Base-by-base conservation (phyloP, 1,284 basidiomycete genomes). In the Stygiomarasmius scandens region DNA sequence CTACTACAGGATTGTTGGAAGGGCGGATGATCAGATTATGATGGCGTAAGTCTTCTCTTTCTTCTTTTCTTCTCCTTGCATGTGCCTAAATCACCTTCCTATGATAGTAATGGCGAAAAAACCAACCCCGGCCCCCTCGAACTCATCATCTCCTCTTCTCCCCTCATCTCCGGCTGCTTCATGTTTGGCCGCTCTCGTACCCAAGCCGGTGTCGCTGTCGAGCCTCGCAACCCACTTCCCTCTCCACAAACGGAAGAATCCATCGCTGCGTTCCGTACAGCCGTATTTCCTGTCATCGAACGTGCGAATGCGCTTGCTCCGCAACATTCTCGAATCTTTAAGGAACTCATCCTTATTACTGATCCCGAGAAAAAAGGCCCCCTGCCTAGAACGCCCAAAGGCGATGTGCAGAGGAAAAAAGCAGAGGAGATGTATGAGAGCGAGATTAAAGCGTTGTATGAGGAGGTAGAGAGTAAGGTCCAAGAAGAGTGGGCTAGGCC, bases 241-340 rank as follows among this genome's bases (percentile, higher is more conserved):
- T 16, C 67, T 73, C 52, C 60, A 63, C 52, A 20, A 27, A 20
- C 24, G 58, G n/a, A n/a, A n/a, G n/a, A n/a, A n/a, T n/a, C 25
- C 4, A 63, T 73, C 24, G 63, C 58, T 11, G 52, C 59, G 16
- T 62, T 59, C 27, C 55, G 69, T 12, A 70, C 69, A 51, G 55
- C 55, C 4, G 63, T 74, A 8, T 73, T 77, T 70, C 71, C 69
- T 1, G 71, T 67, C 0, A 62, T 79, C 1, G 71, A 75, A 29
- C 59, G 66, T 16, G 68, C 75, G 65, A 79, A 79, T 56, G 62
- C 63, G 11, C 73, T 67, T 44, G 76, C 76, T 14, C 77, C 76
- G 1, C 71, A 72, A 38, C 74, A 76, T 49, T 74, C 76, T 2
- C 62, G 77, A 10, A 55, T 79, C 3, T 75, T 75, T 62, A 78